Evolutionary conservation across 768 basidiomycete species (phyloP).

Genomic region (Pisolithus orientalis): DNA sequence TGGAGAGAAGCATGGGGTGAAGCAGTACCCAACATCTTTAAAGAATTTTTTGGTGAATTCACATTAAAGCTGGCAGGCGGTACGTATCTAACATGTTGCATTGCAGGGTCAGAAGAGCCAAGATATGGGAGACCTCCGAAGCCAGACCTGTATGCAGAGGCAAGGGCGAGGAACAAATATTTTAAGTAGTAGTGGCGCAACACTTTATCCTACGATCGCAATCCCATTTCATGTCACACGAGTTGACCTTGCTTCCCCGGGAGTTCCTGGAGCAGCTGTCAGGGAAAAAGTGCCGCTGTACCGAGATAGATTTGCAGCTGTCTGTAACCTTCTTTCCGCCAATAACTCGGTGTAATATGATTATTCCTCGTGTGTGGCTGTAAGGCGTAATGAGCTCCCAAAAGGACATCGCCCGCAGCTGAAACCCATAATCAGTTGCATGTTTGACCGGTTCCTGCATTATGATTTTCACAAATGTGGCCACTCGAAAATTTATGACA

Average conservation of each 20-base stretch:
- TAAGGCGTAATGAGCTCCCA: too few relatives aligned
- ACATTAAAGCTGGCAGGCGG: neutral
- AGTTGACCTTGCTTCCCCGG: neutral
- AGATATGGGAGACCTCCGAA: slow-evolving; percentile 24
- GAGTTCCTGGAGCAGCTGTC: neutral
- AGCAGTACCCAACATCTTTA: slow-evolving; percentile 59
- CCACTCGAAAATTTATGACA: neutral
- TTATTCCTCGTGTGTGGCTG: too few relatives aligned
- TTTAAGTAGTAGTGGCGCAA: neutral
- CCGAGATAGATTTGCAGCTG: neutral
- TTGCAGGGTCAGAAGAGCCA: slow-evolving; percentile 17
- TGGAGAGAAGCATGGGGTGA: slow-evolving; percentile 76
- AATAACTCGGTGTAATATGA: too few relatives aligned
- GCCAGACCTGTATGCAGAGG: slow-evolving; percentile 24
- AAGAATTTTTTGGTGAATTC: slow-evolving; percentile 58
- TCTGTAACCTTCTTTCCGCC: too few relatives aligned
- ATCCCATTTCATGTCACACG: neutral
- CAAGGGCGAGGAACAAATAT: slow-evolving; percentile 19
- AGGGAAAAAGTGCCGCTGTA: neutral
- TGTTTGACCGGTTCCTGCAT: neutral
- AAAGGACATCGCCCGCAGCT: too few relatives aligned
- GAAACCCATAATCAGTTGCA: too few relatives aligned
- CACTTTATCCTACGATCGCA: neutral
- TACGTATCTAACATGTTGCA: neutral
- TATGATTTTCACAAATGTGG: neutral